Evolutionary conservation across 495 filamentous ascomycete genomes (phyloP).

Genomic region (Copromyces sp.): DNA sequence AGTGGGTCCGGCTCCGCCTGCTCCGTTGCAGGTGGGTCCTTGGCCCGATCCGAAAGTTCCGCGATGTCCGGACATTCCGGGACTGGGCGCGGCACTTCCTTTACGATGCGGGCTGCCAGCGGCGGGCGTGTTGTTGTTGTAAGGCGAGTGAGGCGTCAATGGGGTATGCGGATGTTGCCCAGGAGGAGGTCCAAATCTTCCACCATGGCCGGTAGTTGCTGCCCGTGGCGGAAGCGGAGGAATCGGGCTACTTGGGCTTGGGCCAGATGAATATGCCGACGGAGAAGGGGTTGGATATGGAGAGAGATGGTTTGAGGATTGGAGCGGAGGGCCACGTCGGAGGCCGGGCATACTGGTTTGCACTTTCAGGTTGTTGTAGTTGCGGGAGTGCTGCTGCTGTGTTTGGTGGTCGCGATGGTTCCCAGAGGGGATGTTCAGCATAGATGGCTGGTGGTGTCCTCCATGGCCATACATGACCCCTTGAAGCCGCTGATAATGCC

Average conservation of each 20-base stretch:
- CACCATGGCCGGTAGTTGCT: background rate
- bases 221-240: background rate
- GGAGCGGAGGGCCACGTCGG: background rate
- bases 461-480: background rate
- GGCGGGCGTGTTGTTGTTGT: background rate
- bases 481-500: background rate
- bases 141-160: background rate
- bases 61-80: background rate
- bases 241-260: background rate
- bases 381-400: background rate
- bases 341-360: background rate
- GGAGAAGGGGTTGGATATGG: background rate
- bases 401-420: background rate
- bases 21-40: background rate
- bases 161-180: background rate
- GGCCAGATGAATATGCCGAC: background rate
- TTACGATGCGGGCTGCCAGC: background rate
- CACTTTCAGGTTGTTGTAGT: background rate
- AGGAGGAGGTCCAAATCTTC: background rate
- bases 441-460: background rate
- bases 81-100: background rate
- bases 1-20: background rate
- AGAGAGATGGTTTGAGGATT: background rate
- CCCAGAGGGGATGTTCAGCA: background rate
- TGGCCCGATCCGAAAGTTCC: background rate